Evolutionary conservation across 441 rosid species (phyloP).

Genomic region (Adansonia gregorii): DNA sequence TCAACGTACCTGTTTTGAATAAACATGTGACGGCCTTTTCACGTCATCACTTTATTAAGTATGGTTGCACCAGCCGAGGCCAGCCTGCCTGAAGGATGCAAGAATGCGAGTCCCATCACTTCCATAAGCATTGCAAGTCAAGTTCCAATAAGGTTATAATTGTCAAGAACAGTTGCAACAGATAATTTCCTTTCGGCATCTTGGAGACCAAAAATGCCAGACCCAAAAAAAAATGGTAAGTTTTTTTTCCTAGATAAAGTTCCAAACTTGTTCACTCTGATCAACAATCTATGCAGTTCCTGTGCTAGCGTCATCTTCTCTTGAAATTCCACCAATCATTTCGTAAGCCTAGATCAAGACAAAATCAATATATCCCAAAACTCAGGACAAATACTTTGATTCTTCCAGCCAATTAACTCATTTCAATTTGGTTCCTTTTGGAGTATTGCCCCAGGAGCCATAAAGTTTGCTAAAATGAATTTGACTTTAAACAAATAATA

Average conservation of each 20-base stretch:
- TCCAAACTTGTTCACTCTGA: background rate
- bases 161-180: no score
- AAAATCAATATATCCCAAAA: no score
- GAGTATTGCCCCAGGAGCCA: background rate
- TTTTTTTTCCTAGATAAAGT: background rate
- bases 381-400: background rate
- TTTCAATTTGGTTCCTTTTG: background rate
- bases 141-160: no score
- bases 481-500: background rate
- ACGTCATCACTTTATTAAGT: no score
- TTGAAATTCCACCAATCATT: background rate
- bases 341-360: background rate
- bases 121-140: constrained; percentile 34
- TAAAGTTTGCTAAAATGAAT: background rate
- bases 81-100: constrained; percentile 32
- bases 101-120: background rate
- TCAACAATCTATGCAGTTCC: no score
- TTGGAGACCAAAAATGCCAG: no score
- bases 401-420: background rate
- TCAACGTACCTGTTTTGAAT: no score
- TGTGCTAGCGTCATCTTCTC: background rate
- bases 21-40: no score
- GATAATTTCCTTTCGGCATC: no score
- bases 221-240: no score
- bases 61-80: constrained; percentile 7